Evolutionary conservation across 495 filamentous ascomycete genomes (phyloP).

Genomic region (Xylaria venustula): DNA sequence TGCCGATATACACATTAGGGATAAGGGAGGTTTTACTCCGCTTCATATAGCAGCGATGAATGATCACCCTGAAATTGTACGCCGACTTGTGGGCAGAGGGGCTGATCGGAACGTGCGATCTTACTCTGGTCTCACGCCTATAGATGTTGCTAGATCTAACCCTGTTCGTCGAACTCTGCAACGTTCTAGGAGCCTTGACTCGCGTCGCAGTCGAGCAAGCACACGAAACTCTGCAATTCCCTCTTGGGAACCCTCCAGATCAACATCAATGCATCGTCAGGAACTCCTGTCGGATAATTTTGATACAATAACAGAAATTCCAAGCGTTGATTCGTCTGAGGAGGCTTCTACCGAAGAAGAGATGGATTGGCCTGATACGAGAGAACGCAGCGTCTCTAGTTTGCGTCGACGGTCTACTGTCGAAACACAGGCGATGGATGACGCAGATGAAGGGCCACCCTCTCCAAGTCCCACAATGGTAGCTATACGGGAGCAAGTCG

Average conservation of each 20-base stretch:
- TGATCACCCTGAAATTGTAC: conserved; percentile 71
- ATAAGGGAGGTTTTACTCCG: conserved; percentile 79
- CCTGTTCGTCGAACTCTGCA: conserved; percentile 54
- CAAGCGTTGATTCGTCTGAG: conserved; percentile 40
- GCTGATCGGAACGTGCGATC: conserved; percentile 71
- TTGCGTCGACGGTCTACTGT: conserved; percentile 22
- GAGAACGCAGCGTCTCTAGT: conserved; percentile 31
- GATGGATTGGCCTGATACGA: conserved; percentile 38
- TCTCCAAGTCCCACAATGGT: conserved; percentile 63
- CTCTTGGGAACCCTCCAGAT: conserved; percentile 55
- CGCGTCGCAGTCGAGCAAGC: conserved; percentile 57
- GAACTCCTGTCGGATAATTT: conserved; percentile 34
- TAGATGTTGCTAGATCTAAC: conserved; percentile 67
- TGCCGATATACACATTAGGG: conserved; percentile 71
- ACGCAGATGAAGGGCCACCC: conserved; percentile 38
- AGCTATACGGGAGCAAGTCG: conserved; percentile 74
- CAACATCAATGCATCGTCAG: conserved; percentile 34
- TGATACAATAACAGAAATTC: conserved; percentile 29
- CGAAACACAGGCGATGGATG: conserved; percentile 21
- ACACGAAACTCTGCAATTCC: conserved; percentile 66
- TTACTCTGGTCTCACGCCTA: conserved; percentile 66
- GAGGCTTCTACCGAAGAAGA: conserved; percentile 35
- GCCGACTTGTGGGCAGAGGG: conserved; percentile 68
- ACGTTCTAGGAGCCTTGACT: conserved; percentile 52
- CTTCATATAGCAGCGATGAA: conserved; percentile 83